Conservation (phyloP, 148 eudicot species). For the Vaccinium darrowii region DNA sequence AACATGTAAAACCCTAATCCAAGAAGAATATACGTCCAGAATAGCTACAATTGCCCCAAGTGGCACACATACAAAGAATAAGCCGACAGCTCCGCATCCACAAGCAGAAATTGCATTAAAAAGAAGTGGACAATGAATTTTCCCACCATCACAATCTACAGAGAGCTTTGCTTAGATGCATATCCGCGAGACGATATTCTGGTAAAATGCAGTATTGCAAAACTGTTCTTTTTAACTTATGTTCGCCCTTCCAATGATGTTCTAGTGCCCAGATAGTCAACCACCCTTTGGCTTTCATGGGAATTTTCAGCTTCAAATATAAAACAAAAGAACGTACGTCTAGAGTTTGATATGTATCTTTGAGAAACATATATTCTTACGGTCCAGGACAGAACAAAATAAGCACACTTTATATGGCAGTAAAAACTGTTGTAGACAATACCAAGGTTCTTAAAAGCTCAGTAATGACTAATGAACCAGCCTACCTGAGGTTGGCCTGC, state of each 20-base stretch:
- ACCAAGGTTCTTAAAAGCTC: not conserved
- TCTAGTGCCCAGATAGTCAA: not conserved
- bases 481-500: slow-evolving; percentile 93
- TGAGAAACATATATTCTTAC: not conserved
- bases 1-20: not conserved
- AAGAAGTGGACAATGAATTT: too few species aligned
- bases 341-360: not conserved
- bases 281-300: not conserved
- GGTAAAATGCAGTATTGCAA: not conserved
- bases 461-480: not conserved
- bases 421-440: not conserved
- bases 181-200: not conserved
- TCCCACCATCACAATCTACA: not conserved
- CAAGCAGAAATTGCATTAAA: not conserved
- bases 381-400: not conserved
- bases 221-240: not conserved
- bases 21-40: not conserved
- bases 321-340: not conserved
- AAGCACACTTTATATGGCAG: not conserved
- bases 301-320: not conserved
- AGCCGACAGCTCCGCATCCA: not conserved
- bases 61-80: not conserved
- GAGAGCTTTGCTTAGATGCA: not conserved
- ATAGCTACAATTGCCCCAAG: not conserved
- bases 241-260: not conserved